Conservation (phyloP, 331 rosid genomes). For the Cydonia oblonga region DNA sequence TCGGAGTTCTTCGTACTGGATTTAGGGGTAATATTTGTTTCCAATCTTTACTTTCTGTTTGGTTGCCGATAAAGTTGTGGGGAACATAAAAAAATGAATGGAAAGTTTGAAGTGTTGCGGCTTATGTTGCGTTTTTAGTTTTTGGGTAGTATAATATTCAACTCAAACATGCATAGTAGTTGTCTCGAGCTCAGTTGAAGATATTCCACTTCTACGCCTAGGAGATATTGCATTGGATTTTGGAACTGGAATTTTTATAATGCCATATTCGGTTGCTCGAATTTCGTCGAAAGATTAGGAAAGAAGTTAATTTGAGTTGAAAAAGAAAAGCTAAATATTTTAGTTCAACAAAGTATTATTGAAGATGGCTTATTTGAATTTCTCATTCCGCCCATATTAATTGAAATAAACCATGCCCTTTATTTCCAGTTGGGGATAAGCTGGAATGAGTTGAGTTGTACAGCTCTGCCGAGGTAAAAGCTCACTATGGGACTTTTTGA, state of each 20-base stretch:
- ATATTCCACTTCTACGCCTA: neutral
- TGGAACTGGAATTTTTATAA: neutral
- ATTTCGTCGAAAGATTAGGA: neutral
- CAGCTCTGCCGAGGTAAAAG: slow-evolving; percentile 27
- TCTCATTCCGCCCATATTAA: neutral
- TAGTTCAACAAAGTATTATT: neutral
- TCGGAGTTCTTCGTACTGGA: slow-evolving; percentile 4
- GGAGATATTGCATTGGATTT: neutral
- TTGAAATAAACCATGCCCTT: neutral
- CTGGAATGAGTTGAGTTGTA: slow-evolving; percentile 29
- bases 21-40: slow-evolving; percentile 8
- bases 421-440: slow-evolving; percentile 16
- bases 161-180: neutral
- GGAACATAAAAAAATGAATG: neutral
- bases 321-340: neutral
- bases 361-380: neutral
- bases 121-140: neutral
- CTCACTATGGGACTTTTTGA: slow-evolving; percentile 81
- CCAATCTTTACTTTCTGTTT: neutral
- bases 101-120: neutral
- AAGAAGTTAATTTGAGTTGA: neutral
- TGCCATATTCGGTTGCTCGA: neutral
- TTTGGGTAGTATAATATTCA: neutral
- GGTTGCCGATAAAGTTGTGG: neutral
- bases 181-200: neutral